These are phyloP conservation scores for Pseudoturritis turrita DNA, from an alignment of 345 rosid species.

Conservation along the genomic window DNA sequence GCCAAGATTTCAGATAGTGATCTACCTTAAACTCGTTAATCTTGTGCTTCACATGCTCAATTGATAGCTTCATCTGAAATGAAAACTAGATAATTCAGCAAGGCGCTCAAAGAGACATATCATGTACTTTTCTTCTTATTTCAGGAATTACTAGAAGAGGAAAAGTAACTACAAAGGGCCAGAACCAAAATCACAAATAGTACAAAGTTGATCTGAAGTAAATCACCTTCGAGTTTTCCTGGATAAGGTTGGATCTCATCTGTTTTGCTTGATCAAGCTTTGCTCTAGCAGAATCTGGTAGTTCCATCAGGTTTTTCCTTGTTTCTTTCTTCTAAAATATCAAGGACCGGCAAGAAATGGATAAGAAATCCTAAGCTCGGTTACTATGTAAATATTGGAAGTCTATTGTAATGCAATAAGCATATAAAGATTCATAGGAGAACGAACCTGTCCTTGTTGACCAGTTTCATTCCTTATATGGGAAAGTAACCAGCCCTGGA, in stretches of 20 bases:
- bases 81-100: slow-evolving; percentile 6
- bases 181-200: slow-evolving; percentile 15
- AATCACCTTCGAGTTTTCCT: slow-evolving; percentile 53
- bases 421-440: not conserved
- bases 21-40: slow-evolving; percentile 50
- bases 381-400: not conserved
- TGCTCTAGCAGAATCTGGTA: slow-evolving; percentile 45
- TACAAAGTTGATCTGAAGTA: not conserved
- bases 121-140: not conserved
- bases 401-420: not conserved
- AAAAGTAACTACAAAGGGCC: not conserved
- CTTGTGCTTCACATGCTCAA: slow-evolving; percentile 44
- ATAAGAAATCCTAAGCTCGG: slow-evolving; percentile 6
- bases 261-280: slow-evolving; percentile 46
- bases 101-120: not conserved
- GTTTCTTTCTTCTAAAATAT: slow-evolving; percentile 33
- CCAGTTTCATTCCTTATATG: slow-evolving; percentile 15
- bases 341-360: not conserved
- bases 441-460: slow-evolving; percentile 36
- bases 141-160: not conserved
- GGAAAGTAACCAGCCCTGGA: slow-evolving; percentile 55
- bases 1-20: not conserved
- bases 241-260: slow-evolving; percentile 38
- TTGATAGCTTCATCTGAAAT: slow-evolving; percentile 50
- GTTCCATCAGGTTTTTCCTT: slow-evolving; percentile 28